Base-by-base conservation (phyloP, 345 rosid genomes). In the Pistacia atlantica region DNA sequence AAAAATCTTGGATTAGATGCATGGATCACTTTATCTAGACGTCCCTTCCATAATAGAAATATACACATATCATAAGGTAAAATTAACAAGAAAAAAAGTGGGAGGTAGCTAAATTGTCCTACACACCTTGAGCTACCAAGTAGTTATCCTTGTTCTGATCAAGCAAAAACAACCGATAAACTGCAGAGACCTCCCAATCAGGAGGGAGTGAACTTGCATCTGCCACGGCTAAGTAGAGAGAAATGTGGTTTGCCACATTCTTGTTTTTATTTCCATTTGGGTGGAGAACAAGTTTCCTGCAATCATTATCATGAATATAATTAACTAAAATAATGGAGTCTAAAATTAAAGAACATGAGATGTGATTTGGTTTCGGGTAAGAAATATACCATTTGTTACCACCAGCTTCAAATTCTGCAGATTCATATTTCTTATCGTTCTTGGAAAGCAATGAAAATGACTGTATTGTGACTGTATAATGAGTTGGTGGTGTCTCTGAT, bases 261-360 rank as follows among this genome's bases (percentile, higher is more conserved):
- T 86, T 91, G 87, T 75, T 82, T 80, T 86, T 81, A 79, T 90
- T 89, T 77, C 97, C 97, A 73, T 80, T 85, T 58, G 95, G 92
- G 72, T 85, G 69, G 61, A 91, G 80, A 49, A 89, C 79, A 78
- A 89, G 79, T 77, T 88, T 91, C 93, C 95, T 89, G 45, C 33
- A 65, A 80, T 22, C 61, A 75, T 25, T 25, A 14, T 42, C 45
- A 42, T 42, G 45, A 5, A 42, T 8, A 3, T 42, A 42, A 42
- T 42, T 42, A 4, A 3, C 6, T 42, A 42, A 42, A 42, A 42
- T 42, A 5, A 42, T 42, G 45, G 45, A 42, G 45, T 42, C 5
- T 42, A 8, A 3, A 42, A 42, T 5, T 42, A 42, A 42, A 42
- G 45, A 42, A 42, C 45, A 42, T 42, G 45, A 4, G 45, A 25